Conservation (phyloP, 805 yeast genomes). For the Debaryomyces maramus region DNA sequence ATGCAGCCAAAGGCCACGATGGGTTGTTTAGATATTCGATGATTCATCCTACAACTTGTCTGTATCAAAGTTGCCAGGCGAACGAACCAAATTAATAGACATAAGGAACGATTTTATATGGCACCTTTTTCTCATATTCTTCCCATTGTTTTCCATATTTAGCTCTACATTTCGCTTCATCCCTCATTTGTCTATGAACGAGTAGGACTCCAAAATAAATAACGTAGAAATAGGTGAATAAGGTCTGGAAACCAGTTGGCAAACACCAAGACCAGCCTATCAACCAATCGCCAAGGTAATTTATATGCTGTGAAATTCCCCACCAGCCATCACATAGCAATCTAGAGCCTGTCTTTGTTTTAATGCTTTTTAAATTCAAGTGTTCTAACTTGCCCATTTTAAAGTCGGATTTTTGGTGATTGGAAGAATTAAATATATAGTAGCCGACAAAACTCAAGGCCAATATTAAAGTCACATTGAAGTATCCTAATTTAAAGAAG, state of each 20-base stretch:
- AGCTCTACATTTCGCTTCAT: slow-evolving; percentile 82
- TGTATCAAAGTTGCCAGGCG: too few relatives aligned
- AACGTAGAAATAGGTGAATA: slow-evolving; percentile 84
- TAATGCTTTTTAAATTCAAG: slow-evolving; percentile 57
- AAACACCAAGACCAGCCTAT: slow-evolving; percentile 91
- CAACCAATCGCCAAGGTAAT: slow-evolving; percentile 94
- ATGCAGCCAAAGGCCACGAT: too few relatives aligned
- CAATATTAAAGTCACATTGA: slow-evolving; percentile 41
- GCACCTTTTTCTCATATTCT: slow-evolving; percentile 76
- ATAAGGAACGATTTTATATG: slow-evolving; percentile 88
- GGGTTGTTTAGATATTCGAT: too few relatives aligned
- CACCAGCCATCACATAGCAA: slow-evolving; percentile 94
- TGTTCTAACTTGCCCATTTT: slow-evolving; percentile 73
- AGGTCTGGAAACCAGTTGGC: slow-evolving; percentile 79
- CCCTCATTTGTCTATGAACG: slow-evolving; percentile 86
- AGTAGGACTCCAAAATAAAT: slow-evolving; percentile 79
- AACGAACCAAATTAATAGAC: too few relatives aligned
- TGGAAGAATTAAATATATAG: slow-evolving; percentile 80
- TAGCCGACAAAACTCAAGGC: slow-evolving; percentile 62
- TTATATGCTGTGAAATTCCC: slow-evolving; percentile 89
- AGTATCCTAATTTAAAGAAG: slow-evolving; percentile 53
- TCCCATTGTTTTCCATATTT: slow-evolving; percentile 89
- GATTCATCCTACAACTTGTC: too few relatives aligned
- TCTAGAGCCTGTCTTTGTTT: slow-evolving; percentile 75
- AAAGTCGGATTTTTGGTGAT: slow-evolving; percentile 81